Base-by-base conservation (phyloP, 768 basidiomycete species). In the Serendipita sp. region DNA sequence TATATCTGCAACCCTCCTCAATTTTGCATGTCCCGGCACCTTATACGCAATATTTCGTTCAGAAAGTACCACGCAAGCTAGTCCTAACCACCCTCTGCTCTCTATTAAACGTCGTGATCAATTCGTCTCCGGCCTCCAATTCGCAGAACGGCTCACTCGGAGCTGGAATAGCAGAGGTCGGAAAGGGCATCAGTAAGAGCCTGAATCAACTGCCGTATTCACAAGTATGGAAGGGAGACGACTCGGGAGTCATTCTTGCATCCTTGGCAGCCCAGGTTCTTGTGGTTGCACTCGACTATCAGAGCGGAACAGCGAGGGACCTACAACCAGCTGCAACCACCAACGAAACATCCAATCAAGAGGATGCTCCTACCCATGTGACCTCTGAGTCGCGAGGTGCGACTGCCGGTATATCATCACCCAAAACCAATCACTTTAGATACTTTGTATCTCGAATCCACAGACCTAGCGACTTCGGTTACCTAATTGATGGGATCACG, bases 81-180 rank as follows among this genome's bases (percentile, higher is more conserved):
- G 85, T 94, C n/a, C 78, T 99, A 62, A 93, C 94, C 2, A 75
- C 97, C 28, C 75, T 99, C 5, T 99, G 95, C 73, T 97, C 94
- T 3, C 75, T 96, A 48, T 76, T 99, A 64, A 99, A 99, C 70
- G 95, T 90, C 9, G 82, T 84, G 62, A 81, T 90, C 79, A 89
- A 86, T 71, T 81, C 85, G 0, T 72, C 82, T 38, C 76, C 38
- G n/a, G 44, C 61, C 4, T 38, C 50, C 56, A 31, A 53, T 64
- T n/a, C 33, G 43, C 22, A n/a, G 41, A 17, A 44, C 63, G 22
- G 63, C 14, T 62, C 68, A 61, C 11, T 56, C n/a, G 33, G 65
- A 50, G 58, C 65, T 44, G 24, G 65, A 41, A 62, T 66, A 34
- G 45, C 72, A 58, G 53, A 67, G 31, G 64, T 67, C 61, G 51